Base-by-base conservation (phyloP, 345 rosid species). In the Limnanthes douglasii region DNA sequence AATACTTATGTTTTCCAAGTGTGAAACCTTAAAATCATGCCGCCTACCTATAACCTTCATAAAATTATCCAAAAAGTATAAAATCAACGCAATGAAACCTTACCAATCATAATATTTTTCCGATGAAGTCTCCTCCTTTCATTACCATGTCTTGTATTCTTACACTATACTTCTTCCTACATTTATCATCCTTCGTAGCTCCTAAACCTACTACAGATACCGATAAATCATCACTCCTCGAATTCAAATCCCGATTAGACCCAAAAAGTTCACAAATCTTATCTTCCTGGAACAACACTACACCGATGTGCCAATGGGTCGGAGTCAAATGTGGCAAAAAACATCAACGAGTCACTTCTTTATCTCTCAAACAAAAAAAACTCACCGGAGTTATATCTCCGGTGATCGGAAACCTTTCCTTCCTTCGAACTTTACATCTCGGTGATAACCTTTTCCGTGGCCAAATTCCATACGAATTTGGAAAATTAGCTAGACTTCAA, bases 231-330 rank as follows among this genome's bases (percentile, higher is more conserved):
- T 8, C 53, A 0, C 14, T 46, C 32, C 21, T 26, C 0, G 32
- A 20, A 11, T 54, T 54, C 46, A 46, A 46, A 39, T 15, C 42
- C 3, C 5, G 16, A 23, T 25, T 54, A 2, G 32, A 9, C 12
- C 20, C 27, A n/a, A 41, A 41, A 2, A 37, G 21, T 23, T 31
- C 3, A 22, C n/a, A 0, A 3, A 27, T 54, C 6, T 11, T 54
- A 13, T 18, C 32, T 11, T 40, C 53, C 8, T 54, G 60, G 53
- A 46, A 54, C 32, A 23, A 21, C 3, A 27, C 46, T 9, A 0
- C 2, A 4, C 53, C 32, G 12, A 38, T 54, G 16, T 54, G 53
- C 32, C 19, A 1, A 1, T 54, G 53, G 59, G 2, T 5, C 2
- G 11, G 53, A 8, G 27, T 48, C 14, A 46, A 34, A 2, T 50